Base-by-base conservation (phyloP, 2,329 filamentous ascomycete genomes). In the Septoria petroselini region DNA sequence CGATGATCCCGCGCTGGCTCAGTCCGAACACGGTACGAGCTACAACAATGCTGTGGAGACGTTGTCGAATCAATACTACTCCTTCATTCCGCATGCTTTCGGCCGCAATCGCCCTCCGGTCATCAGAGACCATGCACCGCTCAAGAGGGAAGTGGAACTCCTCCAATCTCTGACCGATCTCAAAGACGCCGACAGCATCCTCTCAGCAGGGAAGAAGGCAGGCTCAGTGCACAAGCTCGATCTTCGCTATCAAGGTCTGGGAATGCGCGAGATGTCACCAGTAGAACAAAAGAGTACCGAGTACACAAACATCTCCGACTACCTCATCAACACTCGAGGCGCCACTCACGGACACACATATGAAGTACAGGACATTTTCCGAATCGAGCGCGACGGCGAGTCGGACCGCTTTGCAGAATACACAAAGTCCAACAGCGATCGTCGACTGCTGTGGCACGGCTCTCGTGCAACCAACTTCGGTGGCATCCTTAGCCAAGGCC, bases 371-470 rank as follows among this genome's bases (percentile, higher is more conserved):
- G 76, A 88, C 40, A 91, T 95, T 58, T 95, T 94, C 77, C 83
- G 88, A 31, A 86, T 95, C 56, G 82, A 90, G 64, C 83, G 90
- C 1, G 65, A 80, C 12, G 86, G 86, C 34, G 90, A 95, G 68
- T 70, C 74, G 5, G 77, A 82, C 1, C 83, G 86, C 1, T 91
- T 91, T 62, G 69, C 81, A 3, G 81, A 78, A 35, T 45, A 66
- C 6, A 83, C 76, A 52, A 68, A 78, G 17, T 62, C 77, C 40
- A 71, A 76, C n/a, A 79, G 78, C 40, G 80, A 93, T 64, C 81
- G 85, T 18, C 82, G 87, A 14, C 80, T 95, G 1, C 76, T 95
- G 2, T 95, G 90, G 90, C 90, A 95, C 65, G 89, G 90, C 12
- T 91, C 86, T 12, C 83, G 88, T 27, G 79, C 77, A 25, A 93